Percentiles rank a stretch among this genome's conserved stretches.
These are phyloP conservation scores for Dittrichia graveolens DNA, from an alignment of 129 eudicot species.

Conservation along the genomic window DNA sequence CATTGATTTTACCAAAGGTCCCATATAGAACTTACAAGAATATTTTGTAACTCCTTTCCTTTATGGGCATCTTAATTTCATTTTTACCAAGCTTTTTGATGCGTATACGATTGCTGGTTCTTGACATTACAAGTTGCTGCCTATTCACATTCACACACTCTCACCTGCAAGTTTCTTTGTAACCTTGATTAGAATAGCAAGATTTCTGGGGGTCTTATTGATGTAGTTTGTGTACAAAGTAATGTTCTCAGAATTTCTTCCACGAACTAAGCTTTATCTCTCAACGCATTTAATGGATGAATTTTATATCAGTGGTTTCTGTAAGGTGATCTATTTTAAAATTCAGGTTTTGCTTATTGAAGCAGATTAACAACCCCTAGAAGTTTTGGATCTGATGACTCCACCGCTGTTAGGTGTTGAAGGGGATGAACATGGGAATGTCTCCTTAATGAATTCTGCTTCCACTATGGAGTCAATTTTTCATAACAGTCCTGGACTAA, in stretches of 20 bases:
- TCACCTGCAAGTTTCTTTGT: neutral
- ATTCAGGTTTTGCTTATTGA: neutral
- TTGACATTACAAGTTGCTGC: constrained; percentile 10
- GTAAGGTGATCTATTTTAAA: neutral
- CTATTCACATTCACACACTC: neutral
- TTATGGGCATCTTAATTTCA: neutral
- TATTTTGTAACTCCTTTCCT: neutral
- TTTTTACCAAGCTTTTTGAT: constrained; percentile 29
- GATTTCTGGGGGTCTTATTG: neutral
- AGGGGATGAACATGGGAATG: constrained; percentile 57
- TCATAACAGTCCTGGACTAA: constrained; percentile 45
- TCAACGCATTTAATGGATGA: neutral
- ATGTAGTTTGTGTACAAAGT: neutral
- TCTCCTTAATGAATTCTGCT: constrained; percentile 51
- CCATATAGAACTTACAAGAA: constrained; percentile 10
- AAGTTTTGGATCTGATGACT: constrained; percentile 54
- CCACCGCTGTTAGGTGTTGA: constrained; percentile 69
- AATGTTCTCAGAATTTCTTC: too few species aligned
- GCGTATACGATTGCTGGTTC: constrained; percentile 18
- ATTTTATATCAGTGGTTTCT: neutral
- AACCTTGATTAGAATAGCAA: constrained; percentile 2
- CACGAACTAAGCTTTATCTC: neutral
- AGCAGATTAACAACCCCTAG: constrained; percentile 30
- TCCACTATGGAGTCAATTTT: constrained; percentile 50
- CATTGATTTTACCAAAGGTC: constrained; percentile 24